A percentile compares a stretch with the other conserved stretches of the same genome.
Evolutionary conservation across 768 basidiomycete species (phyloP).

Genomic region (Trametes cubensis): DNA sequence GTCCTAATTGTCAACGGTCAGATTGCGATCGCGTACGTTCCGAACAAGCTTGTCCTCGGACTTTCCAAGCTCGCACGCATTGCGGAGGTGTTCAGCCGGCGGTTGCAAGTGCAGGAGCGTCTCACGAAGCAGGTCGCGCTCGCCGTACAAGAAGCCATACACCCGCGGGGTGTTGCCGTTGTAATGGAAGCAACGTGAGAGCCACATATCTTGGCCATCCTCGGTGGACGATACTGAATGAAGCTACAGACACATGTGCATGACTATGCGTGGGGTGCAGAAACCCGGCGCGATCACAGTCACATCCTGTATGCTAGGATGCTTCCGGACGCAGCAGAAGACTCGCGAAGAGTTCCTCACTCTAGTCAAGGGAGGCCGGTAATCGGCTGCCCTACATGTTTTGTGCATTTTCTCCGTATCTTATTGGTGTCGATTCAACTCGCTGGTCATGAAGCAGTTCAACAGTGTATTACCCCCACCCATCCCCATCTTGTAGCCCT

Average conservation of each 20-base stretch:
- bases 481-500: slow-evolving; percentile 9
- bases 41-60: slow-evolving; percentile 91
- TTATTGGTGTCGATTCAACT: slow-evolving; percentile 49
- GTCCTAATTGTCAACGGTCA: slow-evolving; percentile 35
- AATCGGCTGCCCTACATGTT: background rate
- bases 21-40: slow-evolving; percentile 98
- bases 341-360: slow-evolving; percentile 96
- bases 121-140: slow-evolving; percentile 97
- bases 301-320: slow-evolving; percentile 97
- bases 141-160: slow-evolving; percentile 97
- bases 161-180: slow-evolving; percentile 96
- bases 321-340: slow-evolving; percentile 98
- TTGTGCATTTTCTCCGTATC: slow-evolving; percentile 1
- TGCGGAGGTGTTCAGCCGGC: slow-evolving; percentile 94
- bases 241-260: slow-evolving; percentile 84
- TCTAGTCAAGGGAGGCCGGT: slow-evolving; percentile 59
- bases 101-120: slow-evolving; percentile 96
- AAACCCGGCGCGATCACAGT: slow-evolving; percentile 96
- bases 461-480: slow-evolving; percentile 25
- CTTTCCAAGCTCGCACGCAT: slow-evolving; percentile 96
- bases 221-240: slow-evolving; percentile 15
- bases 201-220: background rate
- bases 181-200: slow-evolving; percentile 98
- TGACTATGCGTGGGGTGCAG: slow-evolving; percentile 99
- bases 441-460: slow-evolving; percentile 37